Conservation (phyloP, 192 early-diverging fungal species). For the Rhizophlyctis rosea region DNA sequence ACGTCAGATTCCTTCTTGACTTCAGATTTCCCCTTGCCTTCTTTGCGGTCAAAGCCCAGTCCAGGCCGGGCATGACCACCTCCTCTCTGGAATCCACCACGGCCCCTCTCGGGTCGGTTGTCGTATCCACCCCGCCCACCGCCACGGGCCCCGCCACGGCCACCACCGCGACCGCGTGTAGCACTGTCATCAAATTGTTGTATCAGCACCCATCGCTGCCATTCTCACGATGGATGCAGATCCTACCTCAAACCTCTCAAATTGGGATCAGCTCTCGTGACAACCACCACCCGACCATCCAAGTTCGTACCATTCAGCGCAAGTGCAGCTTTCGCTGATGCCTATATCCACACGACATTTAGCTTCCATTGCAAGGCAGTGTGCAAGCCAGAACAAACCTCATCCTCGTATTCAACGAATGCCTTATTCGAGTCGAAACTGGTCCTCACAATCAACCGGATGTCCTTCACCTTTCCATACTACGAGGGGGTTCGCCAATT, state of each 20-base stretch:
- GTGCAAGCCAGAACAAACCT: constrained; percentile 24
- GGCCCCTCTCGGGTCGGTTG: no score
- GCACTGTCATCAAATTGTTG: background rate
- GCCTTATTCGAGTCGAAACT: constrained; percentile 31
- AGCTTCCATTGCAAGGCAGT: background rate
- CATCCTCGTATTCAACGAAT: constrained; percentile 39
- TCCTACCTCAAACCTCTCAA: constrained; percentile 18
- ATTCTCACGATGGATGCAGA: background rate
- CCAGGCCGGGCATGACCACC: constrained; percentile 1
- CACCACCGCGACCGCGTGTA: constrained; percentile 6
- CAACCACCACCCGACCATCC: constrained; percentile 33
- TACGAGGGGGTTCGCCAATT: constrained; percentile 10
- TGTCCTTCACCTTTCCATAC: constrained; percentile 40
- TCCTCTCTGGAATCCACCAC: constrained; percentile 11
- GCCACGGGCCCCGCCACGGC: constrained; percentile 11
- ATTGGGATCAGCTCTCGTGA: constrained; percentile 48
- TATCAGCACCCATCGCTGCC: background rate
- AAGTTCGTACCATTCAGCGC: constrained; percentile 35
- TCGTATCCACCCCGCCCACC: constrained; percentile 4
- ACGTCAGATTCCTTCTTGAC: background rate
- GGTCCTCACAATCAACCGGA: constrained; percentile 24
- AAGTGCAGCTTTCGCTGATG: constrained; percentile 28
- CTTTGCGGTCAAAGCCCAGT: background rate
- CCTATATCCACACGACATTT: constrained; percentile 6
- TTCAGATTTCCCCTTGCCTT: background rate